These are phyloP conservation scores for Amoebophrya sp. DNA, from an alignment of 169 alveolate genomes.

Conservation along the genomic window DNA sequence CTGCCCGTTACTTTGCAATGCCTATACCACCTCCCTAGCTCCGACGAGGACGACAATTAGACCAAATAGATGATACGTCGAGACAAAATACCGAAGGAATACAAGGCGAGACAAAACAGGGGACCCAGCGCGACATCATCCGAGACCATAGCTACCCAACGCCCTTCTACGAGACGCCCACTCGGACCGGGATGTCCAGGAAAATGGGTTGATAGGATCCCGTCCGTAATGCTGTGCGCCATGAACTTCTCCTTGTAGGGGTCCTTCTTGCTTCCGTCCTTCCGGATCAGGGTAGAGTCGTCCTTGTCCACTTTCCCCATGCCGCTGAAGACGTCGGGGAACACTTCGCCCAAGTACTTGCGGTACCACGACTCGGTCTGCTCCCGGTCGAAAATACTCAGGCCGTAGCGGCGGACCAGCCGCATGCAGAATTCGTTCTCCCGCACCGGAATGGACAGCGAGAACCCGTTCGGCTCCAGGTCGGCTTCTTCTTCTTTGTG, in stretches of 20 bases:
- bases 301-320: background rate
- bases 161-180: too few relatives aligned
- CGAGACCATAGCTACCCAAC: too few relatives aligned
- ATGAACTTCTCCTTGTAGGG: background rate
- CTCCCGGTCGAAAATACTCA: background rate
- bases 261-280: background rate
- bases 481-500: background rate
- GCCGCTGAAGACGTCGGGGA: background rate
- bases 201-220: too few relatives aligned
- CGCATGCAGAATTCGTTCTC: background rate
- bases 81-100: too few relatives aligned
- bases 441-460: background rate
- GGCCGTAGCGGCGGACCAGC: background rate
- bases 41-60: too few relatives aligned
- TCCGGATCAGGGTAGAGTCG: background rate
- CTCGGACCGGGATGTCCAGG: too few relatives aligned
- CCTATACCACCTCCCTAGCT: too few relatives aligned
- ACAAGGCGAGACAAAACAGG: too few relatives aligned
- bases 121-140: too few relatives aligned
- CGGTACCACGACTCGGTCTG: background rate
- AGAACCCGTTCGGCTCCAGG: background rate
- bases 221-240: background rate
- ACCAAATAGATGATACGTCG: too few relatives aligned
- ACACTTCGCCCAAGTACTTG: background rate
- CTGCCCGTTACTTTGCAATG: too few relatives aligned